These are phyloP conservation scores for Digitaria exilis DNA, from an alignment of 202 grass and related monocot species.

Conservation along the genomic window DNA sequence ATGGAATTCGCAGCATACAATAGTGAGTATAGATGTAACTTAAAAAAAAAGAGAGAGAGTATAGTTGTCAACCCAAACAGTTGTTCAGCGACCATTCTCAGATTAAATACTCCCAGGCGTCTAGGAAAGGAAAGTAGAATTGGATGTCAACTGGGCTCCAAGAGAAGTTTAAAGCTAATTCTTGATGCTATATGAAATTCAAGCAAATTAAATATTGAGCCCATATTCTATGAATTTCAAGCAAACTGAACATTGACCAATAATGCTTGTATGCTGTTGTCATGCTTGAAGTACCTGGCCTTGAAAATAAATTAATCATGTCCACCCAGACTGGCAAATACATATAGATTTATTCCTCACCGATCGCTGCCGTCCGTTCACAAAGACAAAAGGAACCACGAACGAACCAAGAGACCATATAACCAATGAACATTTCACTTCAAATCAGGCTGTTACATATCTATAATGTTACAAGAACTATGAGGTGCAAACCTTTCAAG, in stretches of 20 bases:
- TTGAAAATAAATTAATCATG: not conserved
- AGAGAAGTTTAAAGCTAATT: not conserved
- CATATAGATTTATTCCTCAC: not conserved
- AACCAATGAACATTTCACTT: slow-evolving; percentile 46
- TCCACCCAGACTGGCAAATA: not conserved
- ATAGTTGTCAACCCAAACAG: not conserved
- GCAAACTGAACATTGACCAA: not conserved
- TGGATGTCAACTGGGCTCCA: not conserved
- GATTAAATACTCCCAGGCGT: not conserved
- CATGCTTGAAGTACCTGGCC: slow-evolving; percentile 7
- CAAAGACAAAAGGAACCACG: not conserved
- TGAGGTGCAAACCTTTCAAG: slow-evolving; percentile 51
- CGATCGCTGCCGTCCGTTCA: not conserved
- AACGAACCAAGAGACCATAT: not conserved
- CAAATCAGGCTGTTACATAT: slow-evolving; percentile 53
- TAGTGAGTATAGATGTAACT: too few relatives aligned
- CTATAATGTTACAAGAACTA: slow-evolving; percentile 75
- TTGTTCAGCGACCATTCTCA: not conserved
- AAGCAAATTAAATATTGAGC: not conserved
- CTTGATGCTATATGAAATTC: not conserved
- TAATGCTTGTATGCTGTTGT: not conserved
- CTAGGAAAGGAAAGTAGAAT: not conserved
- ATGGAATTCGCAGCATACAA: not conserved
- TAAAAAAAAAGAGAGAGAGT: too few relatives aligned
- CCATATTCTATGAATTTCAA: not conserved